phyloP scores from a whole-genome alignment of 2,329 filamentous ascomycete species.

The Fonsecaea pedrosoi region DNA sequence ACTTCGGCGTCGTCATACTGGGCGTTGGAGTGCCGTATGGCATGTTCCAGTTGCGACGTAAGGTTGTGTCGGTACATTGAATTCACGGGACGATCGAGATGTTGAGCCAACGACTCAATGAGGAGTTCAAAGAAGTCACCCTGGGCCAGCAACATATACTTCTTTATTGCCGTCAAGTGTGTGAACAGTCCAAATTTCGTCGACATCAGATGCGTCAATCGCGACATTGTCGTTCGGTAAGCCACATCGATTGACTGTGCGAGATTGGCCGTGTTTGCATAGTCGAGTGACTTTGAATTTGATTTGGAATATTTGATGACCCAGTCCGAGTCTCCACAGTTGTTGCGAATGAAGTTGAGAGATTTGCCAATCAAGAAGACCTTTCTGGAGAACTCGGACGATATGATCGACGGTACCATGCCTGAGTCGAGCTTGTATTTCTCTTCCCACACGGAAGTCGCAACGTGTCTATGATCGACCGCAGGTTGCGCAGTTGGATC shows the following conservation, averaged over 20 bases:
- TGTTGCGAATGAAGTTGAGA: constrained; percentile 96
- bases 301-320: constrained; percentile 94
- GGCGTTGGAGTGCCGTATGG: constrained; percentile 94
- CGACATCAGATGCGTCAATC: constrained; percentile 90
- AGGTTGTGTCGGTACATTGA: constrained; percentile 95
- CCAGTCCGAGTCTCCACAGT: constrained; percentile 92
- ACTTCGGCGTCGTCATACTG: constrained; percentile 95
- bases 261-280: constrained; percentile 83
- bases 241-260: constrained; percentile 95
- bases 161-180: constrained; percentile 88
- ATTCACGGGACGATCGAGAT: constrained; percentile 93
- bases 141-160: constrained; percentile 91
- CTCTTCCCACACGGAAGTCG: constrained; percentile 95
- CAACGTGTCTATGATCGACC: constrained; percentile 57
- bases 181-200: constrained; percentile 94
- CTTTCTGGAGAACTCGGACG: constrained; percentile 90
- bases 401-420: constrained; percentile 94
- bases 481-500: constrained; percentile 62
- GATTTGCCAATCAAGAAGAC: constrained; percentile 98
- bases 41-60: constrained; percentile 96
- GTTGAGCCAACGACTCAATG: constrained; percentile 94
- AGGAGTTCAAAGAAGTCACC: constrained; percentile 96
- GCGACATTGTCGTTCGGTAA: constrained; percentile 97
- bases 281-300: constrained; percentile 87
- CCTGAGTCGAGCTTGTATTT: constrained; percentile 86